These are phyloP conservation scores for Aspergillus tubingensis DNA, from an alignment of 2,329 filamentous ascomycete species.

Conservation along the genomic window DNA sequence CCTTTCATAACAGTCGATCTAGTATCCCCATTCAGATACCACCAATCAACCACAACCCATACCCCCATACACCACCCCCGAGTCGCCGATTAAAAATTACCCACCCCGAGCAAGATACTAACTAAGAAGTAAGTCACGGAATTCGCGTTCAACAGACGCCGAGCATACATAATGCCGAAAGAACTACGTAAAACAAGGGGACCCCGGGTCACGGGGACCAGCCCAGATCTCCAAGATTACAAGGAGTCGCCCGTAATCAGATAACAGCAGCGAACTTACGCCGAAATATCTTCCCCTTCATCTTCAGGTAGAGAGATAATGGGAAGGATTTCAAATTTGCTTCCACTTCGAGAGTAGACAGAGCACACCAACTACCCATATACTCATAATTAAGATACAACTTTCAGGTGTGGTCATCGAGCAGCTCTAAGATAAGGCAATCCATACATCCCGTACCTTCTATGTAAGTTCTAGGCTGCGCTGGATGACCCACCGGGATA, in stretches of 20 bases:
- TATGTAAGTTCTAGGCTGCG: neutral
- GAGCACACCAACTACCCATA: neutral
- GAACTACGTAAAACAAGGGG: neutral
- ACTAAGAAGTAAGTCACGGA: too few relatives aligned
- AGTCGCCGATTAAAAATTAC: too few relatives aligned
- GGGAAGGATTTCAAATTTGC: slow-evolving; percentile 26
- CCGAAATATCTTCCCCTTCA: neutral
- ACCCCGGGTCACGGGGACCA: neutral
- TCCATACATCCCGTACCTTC: neutral
- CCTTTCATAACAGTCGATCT: accelerated
- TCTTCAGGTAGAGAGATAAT: slow-evolving; percentile 27
- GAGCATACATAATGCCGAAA: neutral
- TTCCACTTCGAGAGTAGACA: slow-evolving; percentile 27
- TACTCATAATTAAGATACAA: neutral
- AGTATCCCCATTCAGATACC: too few relatives aligned
- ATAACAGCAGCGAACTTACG: neutral
- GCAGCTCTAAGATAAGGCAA: too few relatives aligned
- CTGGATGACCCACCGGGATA: neutral
- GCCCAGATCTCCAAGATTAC: neutral
- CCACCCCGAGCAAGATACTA: neutral
- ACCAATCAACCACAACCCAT: too few relatives aligned
- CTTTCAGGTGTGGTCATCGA: neutral
- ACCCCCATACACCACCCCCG: too few relatives aligned
- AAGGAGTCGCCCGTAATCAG: neutral
- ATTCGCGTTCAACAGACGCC: neutral